Evolutionary conservation across 73 alveolate genomes (phyloP), one percentile per base, ranked within the genome.

Genomic region (Stentor coeruleus): DNA sequence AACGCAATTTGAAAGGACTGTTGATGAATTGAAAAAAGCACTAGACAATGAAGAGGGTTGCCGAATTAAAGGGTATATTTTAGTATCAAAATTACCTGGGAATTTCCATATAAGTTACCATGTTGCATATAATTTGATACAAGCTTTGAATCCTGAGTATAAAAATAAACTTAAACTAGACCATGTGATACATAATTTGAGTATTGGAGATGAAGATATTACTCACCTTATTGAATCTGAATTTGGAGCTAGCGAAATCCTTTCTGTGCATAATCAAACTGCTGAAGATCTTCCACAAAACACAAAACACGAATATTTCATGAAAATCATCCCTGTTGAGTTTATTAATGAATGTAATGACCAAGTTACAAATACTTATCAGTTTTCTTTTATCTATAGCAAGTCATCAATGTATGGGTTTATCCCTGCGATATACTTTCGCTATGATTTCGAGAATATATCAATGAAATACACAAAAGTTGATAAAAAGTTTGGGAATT

Each of bases 41-140:
- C 33, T 75, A n/a, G 90, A 93, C 38, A 89, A 88, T 15, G 77
- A 33, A 75, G 91, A 93, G 80, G 99, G 99, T 0, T 95, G 99
- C 85, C 84, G 88, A 40, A 39, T 95, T 42, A 84, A 84, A 73
- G 99, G 99, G 3, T 38, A 41, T 75, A 73, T 95, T 59, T 66
- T 37, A 42, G 93, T 95, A 11, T 88, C 86, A 73, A 87, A 91
- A 37, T 96, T 93, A 35, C 99, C 99, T 1, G 99, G 99, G 3
- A 93, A 92, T 77, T 92, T 95, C 88, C 97, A 93, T 39, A 87
- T 95, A 40, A 84, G 96, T n/a, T 38, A 92, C 3, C 96, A 94
- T 36, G 95, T 91, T 14, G 38, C 35, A 0, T 40, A 66, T 66
- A 40, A 66, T 28, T 11, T 66, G 79, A 20, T 66, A 15, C n/a